A percentile compares a stretch with the other conserved stretches of the same genome.
Conservation (phyloP, 352 stramenopile species). For the Pythium pyrilobum region DNA sequence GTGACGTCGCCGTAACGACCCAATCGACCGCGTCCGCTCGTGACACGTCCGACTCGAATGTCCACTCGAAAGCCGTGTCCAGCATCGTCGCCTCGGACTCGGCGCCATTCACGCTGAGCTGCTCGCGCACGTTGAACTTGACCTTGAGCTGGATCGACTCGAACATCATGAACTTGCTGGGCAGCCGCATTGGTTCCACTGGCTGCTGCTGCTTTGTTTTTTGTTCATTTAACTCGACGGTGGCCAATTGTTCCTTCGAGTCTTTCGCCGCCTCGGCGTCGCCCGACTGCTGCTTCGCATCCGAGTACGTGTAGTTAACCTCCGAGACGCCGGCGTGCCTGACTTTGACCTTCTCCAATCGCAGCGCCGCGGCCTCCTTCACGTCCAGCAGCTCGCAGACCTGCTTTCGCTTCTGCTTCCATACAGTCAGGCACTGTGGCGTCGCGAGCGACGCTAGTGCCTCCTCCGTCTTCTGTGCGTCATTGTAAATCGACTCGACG, state of each 20-base stretch:
- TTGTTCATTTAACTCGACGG: too few relatives aligned
- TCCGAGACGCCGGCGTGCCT: constrained; percentile 20
- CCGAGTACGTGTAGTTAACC: constrained; percentile 31
- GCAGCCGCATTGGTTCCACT: neutral
- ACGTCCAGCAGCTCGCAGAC: constrained; percentile 19
- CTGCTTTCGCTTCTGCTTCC: constrained; percentile 19
- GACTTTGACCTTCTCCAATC: constrained; percentile 27
- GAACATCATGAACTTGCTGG: constrained; percentile 34
- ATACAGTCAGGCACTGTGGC: constrained; percentile 16
- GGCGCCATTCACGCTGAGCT: constrained; percentile 26
- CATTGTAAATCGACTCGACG: constrained; percentile 19
- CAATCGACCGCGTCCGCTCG: constrained; percentile 31
- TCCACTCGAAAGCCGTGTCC: constrained; percentile 34
- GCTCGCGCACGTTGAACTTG: constrained; percentile 29
- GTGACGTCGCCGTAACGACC: constrained; percentile 27
- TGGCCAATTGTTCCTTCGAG: too few relatives aligned
- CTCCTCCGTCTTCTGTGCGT: neutral
- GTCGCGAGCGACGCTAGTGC: constrained; percentile 20
- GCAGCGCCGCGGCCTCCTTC: constrained; percentile 13
- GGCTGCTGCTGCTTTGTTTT: neutral
- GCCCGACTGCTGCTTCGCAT: constrained; percentile 3
- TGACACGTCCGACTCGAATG: constrained; percentile 41
- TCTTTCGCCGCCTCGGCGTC: too few relatives aligned
- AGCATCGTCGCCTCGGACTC: constrained; percentile 13
- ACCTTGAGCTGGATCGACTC: constrained; percentile 36